phyloP scores from a whole-genome alignment of 108 stramenopile species.

The Seminavis robusta region DNA sequence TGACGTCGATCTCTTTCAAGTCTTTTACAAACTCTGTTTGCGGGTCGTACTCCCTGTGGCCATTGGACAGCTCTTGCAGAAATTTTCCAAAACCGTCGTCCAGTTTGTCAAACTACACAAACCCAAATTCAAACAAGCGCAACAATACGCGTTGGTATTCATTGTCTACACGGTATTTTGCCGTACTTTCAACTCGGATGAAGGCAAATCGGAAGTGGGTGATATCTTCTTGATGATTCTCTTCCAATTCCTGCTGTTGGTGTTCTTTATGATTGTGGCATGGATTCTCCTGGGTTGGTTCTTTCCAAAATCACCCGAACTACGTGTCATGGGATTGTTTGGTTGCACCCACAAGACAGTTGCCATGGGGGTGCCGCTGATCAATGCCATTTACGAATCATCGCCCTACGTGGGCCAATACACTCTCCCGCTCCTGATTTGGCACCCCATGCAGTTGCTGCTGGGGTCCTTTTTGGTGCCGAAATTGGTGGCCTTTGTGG shows the following conservation, averaged over 20 bases:
- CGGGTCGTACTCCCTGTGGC: slow-evolving; percentile 53
- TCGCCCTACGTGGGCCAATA: slow-evolving; percentile 44
- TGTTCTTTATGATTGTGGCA: slow-evolving; percentile 25
- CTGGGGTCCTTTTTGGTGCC: slow-evolving; percentile 50
- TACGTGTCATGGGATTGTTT: slow-evolving; percentile 62
- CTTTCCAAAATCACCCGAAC: slow-evolving; percentile 36
- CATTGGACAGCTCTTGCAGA: slow-evolving; percentile 57
- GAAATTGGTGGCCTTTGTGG: slow-evolving; percentile 25
- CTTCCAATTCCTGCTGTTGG: slow-evolving; percentile 27
- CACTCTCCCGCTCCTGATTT: slow-evolving; percentile 67
- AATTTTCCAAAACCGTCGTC: slow-evolving; percentile 12
- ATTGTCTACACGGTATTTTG: slow-evolving; percentile 69
- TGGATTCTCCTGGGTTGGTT: slow-evolving; percentile 32
- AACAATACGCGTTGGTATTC: slow-evolving; percentile 50
- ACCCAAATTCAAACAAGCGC: slow-evolving; percentile 31
- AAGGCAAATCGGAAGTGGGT: slow-evolving; percentile 13
- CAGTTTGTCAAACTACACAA: slow-evolving; percentile 47
- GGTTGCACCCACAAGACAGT: slow-evolving; percentile 69
- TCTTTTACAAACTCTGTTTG: slow-evolving; percentile 47
- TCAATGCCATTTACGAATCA: slow-evolving; percentile 63
- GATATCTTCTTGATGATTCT: slow-evolving; percentile 53
- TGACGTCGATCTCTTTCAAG: slow-evolving; percentile 30
- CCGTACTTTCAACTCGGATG: slow-evolving; percentile 26
- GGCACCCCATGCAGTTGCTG: slow-evolving; percentile 73
- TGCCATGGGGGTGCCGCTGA: slow-evolving; percentile 69